A percentile compares a stretch with the other conserved stretches of the same genome.
These are phyloP conservation scores for Chrysoporthe deuterocubensis DNA, from an alignment of 2,329 filamentous ascomycete species.

Conservation along the genomic window DNA sequence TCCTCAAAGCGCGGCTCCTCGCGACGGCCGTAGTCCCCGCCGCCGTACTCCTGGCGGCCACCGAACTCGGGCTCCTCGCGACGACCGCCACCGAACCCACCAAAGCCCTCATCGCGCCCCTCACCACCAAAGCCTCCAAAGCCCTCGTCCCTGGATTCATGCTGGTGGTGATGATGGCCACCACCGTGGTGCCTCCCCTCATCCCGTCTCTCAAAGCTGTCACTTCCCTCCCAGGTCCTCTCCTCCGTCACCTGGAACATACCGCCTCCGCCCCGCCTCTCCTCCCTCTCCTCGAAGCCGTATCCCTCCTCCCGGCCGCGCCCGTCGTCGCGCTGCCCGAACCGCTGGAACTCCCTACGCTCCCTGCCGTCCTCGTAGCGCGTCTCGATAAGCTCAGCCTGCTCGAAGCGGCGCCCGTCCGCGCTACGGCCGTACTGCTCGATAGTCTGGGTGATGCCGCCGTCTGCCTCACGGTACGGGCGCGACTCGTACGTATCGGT, in stretches of 20 bases:
- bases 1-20: slow-evolving; percentile 27
- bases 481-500: slow-evolving; percentile 54
- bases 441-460: slow-evolving; percentile 63
- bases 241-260: slow-evolving; percentile 62
- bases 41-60: slow-evolving; percentile 25
- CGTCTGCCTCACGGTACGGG: slow-evolving; percentile 59
- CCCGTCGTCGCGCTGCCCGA: slow-evolving; percentile 58
- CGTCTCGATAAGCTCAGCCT: slow-evolving; percentile 64
- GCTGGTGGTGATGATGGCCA: slow-evolving; percentile 30
- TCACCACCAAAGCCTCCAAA: slow-evolving; percentile 31
- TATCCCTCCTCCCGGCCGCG: slow-evolving; percentile 48
- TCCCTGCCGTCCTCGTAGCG: slow-evolving; percentile 61
- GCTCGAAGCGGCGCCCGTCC: slow-evolving; percentile 57
- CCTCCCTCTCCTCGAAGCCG: slow-evolving; percentile 62
- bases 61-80: slow-evolving; percentile 35
- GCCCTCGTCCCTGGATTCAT: slow-evolving; percentile 25
- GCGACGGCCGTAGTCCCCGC: slow-evolving; percentile 32
- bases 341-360: slow-evolving; percentile 63
- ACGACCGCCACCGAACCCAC: slow-evolving; percentile 31
- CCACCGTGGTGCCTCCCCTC: slow-evolving; percentile 36
- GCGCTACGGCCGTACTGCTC: slow-evolving; percentile 63
- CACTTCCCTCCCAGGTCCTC: slow-evolving; percentile 46
- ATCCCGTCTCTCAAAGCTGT: slow-evolving; percentile 34
- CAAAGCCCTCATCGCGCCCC: slow-evolving; percentile 34
- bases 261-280: slow-evolving; percentile 57